Percentiles rank a stretch among this genome's conserved stretches.
Conservation (phyloP, 2,329 filamentous ascomycete species). For the Hypoxylon sp. region DNA sequence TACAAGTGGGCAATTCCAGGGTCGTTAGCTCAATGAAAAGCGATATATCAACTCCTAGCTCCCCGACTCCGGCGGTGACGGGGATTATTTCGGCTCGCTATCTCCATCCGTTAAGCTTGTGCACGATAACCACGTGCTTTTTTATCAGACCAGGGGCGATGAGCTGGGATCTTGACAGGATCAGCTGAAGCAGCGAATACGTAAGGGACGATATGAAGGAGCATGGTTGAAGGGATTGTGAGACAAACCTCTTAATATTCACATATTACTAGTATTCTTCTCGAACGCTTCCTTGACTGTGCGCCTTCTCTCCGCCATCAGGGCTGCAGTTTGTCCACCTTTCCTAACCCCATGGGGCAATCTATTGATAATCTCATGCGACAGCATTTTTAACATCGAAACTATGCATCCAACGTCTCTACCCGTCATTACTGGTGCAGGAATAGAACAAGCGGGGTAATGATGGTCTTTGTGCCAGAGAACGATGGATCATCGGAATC, state of each 20-base stretch:
- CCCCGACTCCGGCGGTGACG: conserved; percentile 1
- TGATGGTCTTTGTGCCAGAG: not conserved
- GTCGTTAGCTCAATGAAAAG: not conserved
- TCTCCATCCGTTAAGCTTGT: conserved; percentile 10
- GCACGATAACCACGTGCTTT: conserved; percentile 11
- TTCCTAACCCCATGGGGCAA: not conserved
- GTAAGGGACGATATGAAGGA: conserved; percentile 3
- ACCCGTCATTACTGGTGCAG: not conserved
- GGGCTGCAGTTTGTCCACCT: not conserved
- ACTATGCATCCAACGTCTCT: not conserved
- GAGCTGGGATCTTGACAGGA: not conserved
- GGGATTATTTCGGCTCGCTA: conserved; percentile 17
- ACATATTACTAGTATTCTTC: not conserved
- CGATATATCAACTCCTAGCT: conserved; percentile 1
- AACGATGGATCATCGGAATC: not conserved
- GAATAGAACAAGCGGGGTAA: not conserved
- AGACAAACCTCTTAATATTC: not conserved
- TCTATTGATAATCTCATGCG: not conserved
- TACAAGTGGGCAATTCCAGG: conserved; percentile 13
- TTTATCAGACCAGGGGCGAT: not conserved
- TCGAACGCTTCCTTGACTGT: not conserved
- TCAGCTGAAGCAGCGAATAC: not conserved
- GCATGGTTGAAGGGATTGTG: conserved; percentile 6
- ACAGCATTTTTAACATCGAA: not conserved
- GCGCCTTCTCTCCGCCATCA: not conserved